Percentiles rank a stretch among this genome's conserved stretches.
phyloP scores from a whole-genome alignment of 75 land plant genomes.

The Isoetes taiwanensis region DNA sequence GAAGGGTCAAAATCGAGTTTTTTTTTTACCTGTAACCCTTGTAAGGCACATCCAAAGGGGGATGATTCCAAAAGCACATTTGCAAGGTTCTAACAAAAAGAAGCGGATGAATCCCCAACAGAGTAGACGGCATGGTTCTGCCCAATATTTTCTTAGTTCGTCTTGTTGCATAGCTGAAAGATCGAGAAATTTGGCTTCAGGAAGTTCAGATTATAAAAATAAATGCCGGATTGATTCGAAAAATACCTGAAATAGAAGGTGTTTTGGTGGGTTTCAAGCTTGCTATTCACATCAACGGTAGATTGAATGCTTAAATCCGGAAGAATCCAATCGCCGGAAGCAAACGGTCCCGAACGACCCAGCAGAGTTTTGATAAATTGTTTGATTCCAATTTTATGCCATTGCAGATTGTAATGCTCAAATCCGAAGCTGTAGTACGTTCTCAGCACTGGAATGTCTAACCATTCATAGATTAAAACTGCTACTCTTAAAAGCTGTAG shows the following conservation, averaged over 20 bases:
- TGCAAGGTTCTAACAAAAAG: slow-evolving; percentile 65
- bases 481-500: slow-evolving; percentile 73
- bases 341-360: slow-evolving; percentile 71
- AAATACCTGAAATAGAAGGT: slow-evolving; percentile 86
- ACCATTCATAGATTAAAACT: slow-evolving; percentile 71
- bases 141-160: slow-evolving; percentile 63
- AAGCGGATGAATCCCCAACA: slow-evolving; percentile 72
- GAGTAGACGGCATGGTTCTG: slow-evolving; percentile 52
- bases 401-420: slow-evolving; percentile 71
- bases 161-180: slow-evolving; percentile 78
- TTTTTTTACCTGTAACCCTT: slow-evolving; percentile 70
- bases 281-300: slow-evolving; percentile 41
- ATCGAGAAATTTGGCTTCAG: no score
- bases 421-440: slow-evolving; percentile 85
- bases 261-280: slow-evolving; percentile 53
- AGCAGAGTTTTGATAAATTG: slow-evolving; percentile 52
- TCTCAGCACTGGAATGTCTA: slow-evolving; percentile 65
- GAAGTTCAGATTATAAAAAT: no score
- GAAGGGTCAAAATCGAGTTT: no score
- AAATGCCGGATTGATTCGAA: no score
- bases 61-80: slow-evolving; percentile 67
- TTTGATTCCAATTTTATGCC: slow-evolving; percentile 56
- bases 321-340: slow-evolving; percentile 80
- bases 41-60: slow-evolving; percentile 46
- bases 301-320: slow-evolving; percentile 87